Evolutionary conservation across 108 stramenopile genomes (phyloP), one percentile per base, ranked within the genome.

Genomic region (Skeletonema menzelii): DNA sequence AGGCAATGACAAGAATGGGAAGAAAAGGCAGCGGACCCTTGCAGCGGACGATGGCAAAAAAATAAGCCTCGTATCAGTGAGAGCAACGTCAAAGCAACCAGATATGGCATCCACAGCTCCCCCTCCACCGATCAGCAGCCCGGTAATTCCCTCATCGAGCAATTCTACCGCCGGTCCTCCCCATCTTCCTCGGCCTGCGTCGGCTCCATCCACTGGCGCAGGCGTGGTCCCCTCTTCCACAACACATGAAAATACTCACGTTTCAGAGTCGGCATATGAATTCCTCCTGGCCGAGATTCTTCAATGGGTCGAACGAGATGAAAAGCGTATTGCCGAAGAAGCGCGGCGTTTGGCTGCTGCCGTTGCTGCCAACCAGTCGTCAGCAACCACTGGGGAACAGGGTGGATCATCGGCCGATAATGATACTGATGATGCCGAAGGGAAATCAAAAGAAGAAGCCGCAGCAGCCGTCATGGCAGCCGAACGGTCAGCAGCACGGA

Each of bases 401-500:
- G 38, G 8, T 22, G 31, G 19, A 17, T 4, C 44, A 0, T 37
- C 22, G 4, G 56, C 14, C 8, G 61, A 31, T 4, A 53, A 46
- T 24, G 38, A 24, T 22, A 20, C n/a, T 4, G 27, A 27, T 31
- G 11, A 63, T n/a, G 69, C 20, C 19, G 69, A 28, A 15, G 57
- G 24, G 5, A 67, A 59, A 30, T 20, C 78, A 17, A 37, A 61
- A 8, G 55, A 31, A 15, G 75, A 59, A 27, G 67, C 60, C 20
- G 75, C 66, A 22, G 79, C 72, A 7, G 67, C 73, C 24, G 79
- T 80, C 34, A 80, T 84, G 75, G 70, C 78, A 27, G 84, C 86
- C 8, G 94, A 95, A 84, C 86, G 86, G 69, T 83, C 88, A 0
- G 91, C 91, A 4, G 89, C 94, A 55, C 86, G 88, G 61, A 83